phyloP scores from a whole-genome alignment of 371 early-diverging fungal species.

The Saksenaea vasiformis region DNA sequence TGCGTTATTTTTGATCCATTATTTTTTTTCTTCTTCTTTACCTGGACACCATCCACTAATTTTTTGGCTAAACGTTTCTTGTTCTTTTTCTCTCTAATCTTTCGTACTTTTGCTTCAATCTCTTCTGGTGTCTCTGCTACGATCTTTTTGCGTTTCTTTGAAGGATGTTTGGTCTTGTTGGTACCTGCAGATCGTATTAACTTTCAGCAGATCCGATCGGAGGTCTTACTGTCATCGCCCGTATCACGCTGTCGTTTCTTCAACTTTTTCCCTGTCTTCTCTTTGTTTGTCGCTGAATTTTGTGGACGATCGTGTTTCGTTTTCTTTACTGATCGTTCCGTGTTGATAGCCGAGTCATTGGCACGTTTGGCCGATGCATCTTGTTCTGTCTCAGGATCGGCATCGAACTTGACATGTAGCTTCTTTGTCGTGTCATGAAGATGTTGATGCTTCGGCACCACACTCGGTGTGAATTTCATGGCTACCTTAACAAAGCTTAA shows the following conservation, averaged over 20 bases:
- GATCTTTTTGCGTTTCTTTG: slow-evolving; percentile 8
- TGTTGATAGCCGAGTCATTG: background rate
- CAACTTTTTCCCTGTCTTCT: background rate
- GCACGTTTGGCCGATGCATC: slow-evolving; percentile 11
- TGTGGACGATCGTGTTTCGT: background rate
- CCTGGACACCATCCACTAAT: slow-evolving; percentile 14
- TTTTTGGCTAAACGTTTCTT: slow-evolving; percentile 20
- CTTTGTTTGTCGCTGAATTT: background rate
- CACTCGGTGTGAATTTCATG: slow-evolving; percentile 37
- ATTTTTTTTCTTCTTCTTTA: background rate
- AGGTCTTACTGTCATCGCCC: slow-evolving; percentile 2
- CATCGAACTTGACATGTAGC: slow-evolving; percentile 42
- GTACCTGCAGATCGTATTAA: background rate
- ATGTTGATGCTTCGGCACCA: slow-evolving; percentile 23
- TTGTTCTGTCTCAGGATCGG: slow-evolving; percentile 9
- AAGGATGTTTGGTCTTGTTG: background rate
- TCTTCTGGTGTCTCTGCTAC: slow-evolving; percentile 15
- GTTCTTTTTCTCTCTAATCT: slow-evolving; percentile 26
- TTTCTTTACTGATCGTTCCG: background rate
- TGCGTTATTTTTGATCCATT: background rate
- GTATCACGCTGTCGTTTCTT: background rate
- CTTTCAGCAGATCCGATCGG: background rate
- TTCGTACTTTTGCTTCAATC: slow-evolving; percentile 20
- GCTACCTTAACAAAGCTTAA: too few species aligned
- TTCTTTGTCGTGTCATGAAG: slow-evolving; percentile 33